Base-by-base conservation (phyloP, 164 flowering plant genomes). In the Echeveria elegans region DNA sequence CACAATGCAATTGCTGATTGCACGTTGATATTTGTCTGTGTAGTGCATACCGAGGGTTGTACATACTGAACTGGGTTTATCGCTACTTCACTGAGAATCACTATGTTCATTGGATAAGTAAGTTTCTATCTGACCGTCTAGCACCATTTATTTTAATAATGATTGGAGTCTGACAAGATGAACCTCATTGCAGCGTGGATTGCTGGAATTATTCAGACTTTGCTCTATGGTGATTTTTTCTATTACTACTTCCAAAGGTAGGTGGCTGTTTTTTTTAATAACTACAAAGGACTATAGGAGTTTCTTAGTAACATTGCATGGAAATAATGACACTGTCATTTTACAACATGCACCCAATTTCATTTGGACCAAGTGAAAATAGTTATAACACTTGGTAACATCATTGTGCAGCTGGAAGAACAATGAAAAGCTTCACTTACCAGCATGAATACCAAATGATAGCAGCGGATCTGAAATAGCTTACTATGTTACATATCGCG, bases 181-280 rank as follows among this genome's bases (percentile, higher is more conserved):
- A 23, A 52, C 58, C 58, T 52, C 58, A 71, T 66, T 64, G 53
- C 93, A 92, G 98, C 96, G 62, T 92, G 98, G 96, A 79, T 90
- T 36, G 63, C 96, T 10, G 96, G 96, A 64, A 83, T 90, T 60
- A 85, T 92, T 47, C 98, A 92, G 78, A 92, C 98, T 45, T 71
- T 86, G 75, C 88, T 92, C 4, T 92, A 89, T 78, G 98, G 85
- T 15, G 98, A 92, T 76, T 92, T 92, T 86, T 92, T 92, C 79
- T 92, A 92, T 65, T 92, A 90, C 68, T 90, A 92, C 76, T 86
- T 92, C 76, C 83, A 82, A 21, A 91, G 97, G 97, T 91, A 71
- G 50, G 24, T 40, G 7, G 0, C 53, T 58, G 30, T 8, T 24
- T 8, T 24, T 47, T 30, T 6, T 2, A 62, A 23, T 66, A 19